Evolutionary conservation across 75 land plant genomes (phyloP).

Genomic region (Pinus taeda): DNA sequence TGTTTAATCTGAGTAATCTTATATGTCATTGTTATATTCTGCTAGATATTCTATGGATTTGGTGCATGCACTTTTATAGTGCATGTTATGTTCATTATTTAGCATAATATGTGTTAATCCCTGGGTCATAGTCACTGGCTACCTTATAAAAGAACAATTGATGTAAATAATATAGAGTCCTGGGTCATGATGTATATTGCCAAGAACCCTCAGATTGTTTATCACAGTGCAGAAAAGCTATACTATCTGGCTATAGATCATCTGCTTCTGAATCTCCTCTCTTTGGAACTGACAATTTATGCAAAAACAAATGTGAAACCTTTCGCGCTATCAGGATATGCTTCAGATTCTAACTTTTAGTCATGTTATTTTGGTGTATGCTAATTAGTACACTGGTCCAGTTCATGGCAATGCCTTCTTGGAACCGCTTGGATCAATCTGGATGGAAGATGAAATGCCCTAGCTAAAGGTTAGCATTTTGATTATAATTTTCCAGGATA

Average conservation of each 20-base stretch:
- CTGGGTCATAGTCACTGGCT: neutral
- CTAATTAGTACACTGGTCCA: neutral
- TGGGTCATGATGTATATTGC: neutral
- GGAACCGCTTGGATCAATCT: neutral
- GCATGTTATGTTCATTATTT: no score
- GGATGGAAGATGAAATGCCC: neutral
- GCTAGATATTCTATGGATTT: no score
- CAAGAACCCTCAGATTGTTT: neutral
- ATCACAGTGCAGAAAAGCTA: neutral
- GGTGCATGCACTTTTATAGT: no score
- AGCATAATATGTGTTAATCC: no score
- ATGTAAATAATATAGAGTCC: neutral
- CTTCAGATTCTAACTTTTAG: neutral
- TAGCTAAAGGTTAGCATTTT: neutral
- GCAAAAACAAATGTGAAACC: neutral
- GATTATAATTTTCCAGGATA: constrained; percentile 13
- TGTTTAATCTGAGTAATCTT: no score
- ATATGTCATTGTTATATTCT: no score
- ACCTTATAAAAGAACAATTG: neutral
- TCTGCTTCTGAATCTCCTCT: neutral
- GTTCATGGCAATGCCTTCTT: neutral
- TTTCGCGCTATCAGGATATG: neutral
- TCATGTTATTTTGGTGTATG: neutral
- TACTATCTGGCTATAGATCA: neutral
- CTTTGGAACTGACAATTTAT: neutral